These are phyloP conservation scores for Daldinia bambusicola DNA, from an alignment of 495 filamentous ascomycete genomes.

Conservation along the genomic window DNA sequence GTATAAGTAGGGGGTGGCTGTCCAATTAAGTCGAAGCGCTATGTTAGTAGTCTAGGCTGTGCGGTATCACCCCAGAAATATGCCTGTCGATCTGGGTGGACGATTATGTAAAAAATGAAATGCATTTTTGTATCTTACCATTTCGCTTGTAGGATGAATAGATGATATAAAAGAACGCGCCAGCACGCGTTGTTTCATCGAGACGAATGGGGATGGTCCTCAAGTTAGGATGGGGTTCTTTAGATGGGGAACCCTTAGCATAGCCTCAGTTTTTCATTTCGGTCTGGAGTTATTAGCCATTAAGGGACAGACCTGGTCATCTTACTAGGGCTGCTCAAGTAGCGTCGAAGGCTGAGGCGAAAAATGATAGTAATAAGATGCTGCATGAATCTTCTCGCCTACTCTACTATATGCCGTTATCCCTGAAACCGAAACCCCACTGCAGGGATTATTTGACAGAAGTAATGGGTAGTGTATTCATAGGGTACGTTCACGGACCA, in stretches of 20 bases:
- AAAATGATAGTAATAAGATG: constrained; percentile 11
- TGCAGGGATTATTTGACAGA: neutral
- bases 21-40: constrained; percentile 25
- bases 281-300: neutral
- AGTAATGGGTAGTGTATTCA: neutral
- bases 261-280: constrained; percentile 39
- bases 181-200: constrained; percentile 28
- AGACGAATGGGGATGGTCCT: constrained; percentile 18
- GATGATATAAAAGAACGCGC: constrained; percentile 7
- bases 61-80: constrained; percentile 15
- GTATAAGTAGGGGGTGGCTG: constrained; percentile 7
- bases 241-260: constrained; percentile 24
- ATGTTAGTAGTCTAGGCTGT: constrained; percentile 22
- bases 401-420: constrained; percentile 2
- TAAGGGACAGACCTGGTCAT: constrained; percentile 1
- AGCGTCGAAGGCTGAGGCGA: constrained; percentile 9
- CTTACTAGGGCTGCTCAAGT: constrained; percentile 3
- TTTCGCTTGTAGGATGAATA: neutral
- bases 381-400: constrained; percentile 7
- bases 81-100: constrained; percentile 1
- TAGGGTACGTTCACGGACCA: neutral
- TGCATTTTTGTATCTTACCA: neutral
- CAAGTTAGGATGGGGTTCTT: neutral
- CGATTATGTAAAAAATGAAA: neutral
- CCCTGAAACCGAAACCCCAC: neutral